These are phyloP conservation scores for Albifimbria verrucaria DNA, from an alignment of 2,329 filamentous ascomycete genomes.

Conservation along the genomic window DNA sequence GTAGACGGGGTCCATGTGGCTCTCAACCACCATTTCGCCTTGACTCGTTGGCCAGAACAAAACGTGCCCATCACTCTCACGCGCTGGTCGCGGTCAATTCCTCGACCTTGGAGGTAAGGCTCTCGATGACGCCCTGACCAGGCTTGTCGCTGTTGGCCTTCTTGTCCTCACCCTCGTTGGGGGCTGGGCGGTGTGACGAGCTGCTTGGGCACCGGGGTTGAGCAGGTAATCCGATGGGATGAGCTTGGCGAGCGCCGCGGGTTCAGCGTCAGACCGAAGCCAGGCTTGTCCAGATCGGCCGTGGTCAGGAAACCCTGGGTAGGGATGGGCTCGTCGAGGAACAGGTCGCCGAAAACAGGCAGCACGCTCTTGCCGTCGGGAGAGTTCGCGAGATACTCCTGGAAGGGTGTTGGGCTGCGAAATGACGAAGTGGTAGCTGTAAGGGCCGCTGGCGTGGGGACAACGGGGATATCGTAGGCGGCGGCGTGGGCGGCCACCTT, in stretches of 20 bases:
- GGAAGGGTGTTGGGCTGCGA: conserved; percentile 93
- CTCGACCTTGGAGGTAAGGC: conserved; percentile 31
- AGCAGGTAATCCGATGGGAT: conserved; percentile 74
- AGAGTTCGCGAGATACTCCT: conserved; percentile 93
- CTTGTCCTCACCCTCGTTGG: conserved; percentile 16
- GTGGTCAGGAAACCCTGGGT: conserved; percentile 77
- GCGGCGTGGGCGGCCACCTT: conserved; percentile 86
- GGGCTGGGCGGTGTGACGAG: conserved; percentile 32
- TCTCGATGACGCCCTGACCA: conserved; percentile 23
- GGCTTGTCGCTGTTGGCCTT: conserved; percentile 10
- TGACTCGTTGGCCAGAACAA: too few relatives aligned
- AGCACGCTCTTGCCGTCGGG: conserved; percentile 85
- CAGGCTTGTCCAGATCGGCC: conserved; percentile 79
- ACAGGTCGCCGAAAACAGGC: conserved; percentile 89
- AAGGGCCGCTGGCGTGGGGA: conserved; percentile 92
- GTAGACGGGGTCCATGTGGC: too few relatives aligned
- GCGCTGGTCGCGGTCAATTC: conserved; percentile 21
- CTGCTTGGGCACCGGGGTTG: conserved; percentile 50
- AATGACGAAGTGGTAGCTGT: conserved; percentile 94
- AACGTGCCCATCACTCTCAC: background rate
- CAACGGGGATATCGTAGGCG: conserved; percentile 90
- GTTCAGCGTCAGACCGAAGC: conserved; percentile 86
- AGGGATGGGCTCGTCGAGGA: conserved; percentile 86
- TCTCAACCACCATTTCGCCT: too few relatives aligned
- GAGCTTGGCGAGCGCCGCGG: conserved; percentile 64